Evolutionary conservation across 192 early-diverging fungal genomes (phyloP), one percentile per base, ranked within the genome.

Genomic region (Gonapodya prolifera): DNA sequence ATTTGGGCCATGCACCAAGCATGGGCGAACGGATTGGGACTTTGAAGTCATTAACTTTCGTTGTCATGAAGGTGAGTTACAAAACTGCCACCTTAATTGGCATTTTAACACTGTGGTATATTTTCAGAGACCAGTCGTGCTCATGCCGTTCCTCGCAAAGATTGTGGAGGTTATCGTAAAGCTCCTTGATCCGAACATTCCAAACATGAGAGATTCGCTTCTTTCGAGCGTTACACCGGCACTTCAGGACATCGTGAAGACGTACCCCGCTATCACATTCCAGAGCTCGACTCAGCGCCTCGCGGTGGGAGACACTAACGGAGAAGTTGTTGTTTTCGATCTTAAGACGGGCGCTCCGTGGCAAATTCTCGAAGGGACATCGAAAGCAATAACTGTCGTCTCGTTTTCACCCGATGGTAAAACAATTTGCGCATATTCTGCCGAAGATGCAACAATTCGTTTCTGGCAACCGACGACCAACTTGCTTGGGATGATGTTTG

Each of bases 81-180:
- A 0, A 75, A 18, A 0, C 0, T 36, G 69, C 32, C 34, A 61
- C 70, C 33, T 2, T 29, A 34, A n/a, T 35, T 70, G 2, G 17
- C 70, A 17, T 1, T 0, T 0, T 75, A 1, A 70, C 75, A 69
- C 8, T 13, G 34, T 17, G 33, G 61, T 71, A 16, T 33, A 1
- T 76, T 30, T 33, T 45, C 16, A 94, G 91, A 89, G 89, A 81
- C 93, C 94, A 0, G 33, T 85, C 1, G 70, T 95, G 2, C 77
- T 94, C 0, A 88, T 91, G 80, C 79, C 83, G 0, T 85, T 88
- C 79, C 80, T 94, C 2, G 79, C 89, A 1, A 79, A 81, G 1
- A 86, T 95, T 30, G 84, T 90, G 0, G 94, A 94, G 76, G 89
- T 91, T 0, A 91, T 95, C 70, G 93, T 95, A 0, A 94, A 92